Conservation (phyloP, 495 filamentous ascomycete species). For the Oleoguttula mirabilis region DNA sequence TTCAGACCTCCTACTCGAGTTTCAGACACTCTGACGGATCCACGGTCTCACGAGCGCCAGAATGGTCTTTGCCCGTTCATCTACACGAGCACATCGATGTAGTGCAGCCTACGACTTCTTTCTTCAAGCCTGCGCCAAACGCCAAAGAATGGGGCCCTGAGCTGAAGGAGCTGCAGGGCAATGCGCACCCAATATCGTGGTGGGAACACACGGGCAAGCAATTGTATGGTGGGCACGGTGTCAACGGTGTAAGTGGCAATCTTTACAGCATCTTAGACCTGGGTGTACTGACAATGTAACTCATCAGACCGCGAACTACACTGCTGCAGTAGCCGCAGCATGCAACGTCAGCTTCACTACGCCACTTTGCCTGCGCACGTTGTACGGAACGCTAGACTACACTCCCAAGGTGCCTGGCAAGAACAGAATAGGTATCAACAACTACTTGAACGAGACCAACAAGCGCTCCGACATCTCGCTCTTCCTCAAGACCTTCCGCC, state of each 20-base stretch:
- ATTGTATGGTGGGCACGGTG: conserved; percentile 1
- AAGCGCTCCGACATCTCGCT: conserved; percentile 39
- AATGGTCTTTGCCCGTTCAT: conserved; percentile 43
- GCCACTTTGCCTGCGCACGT: conserved; percentile 40
- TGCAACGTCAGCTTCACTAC: conserved; percentile 44
- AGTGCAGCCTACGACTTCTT: conserved; percentile 59
- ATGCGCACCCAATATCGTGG: not conserved
- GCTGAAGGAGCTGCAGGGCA: not conserved
- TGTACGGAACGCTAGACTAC: conserved; percentile 45
- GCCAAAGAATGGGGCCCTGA: not conserved
- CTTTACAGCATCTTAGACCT: too few species aligned
- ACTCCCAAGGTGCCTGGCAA: conserved; percentile 30
- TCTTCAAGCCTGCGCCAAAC: conserved; percentile 29
- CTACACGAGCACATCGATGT: conserved; percentile 47
- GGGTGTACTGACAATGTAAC: too few species aligned
- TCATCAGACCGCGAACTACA: too few species aligned
- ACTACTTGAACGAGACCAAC: conserved; percentile 39
- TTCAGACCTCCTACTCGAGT: conserved; percentile 35
- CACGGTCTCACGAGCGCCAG: conserved; percentile 29
- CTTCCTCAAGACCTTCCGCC: conserved; percentile 39
- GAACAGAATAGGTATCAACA: conserved; percentile 38
- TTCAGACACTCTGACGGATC: conserved; percentile 33
- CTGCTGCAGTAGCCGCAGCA: conserved; percentile 20
- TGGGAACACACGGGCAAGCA: conserved; percentile 1
- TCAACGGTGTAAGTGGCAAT: not conserved